Conservation (phyloP, 208 protist genomes). For the Porcisia hertigi region DNA sequence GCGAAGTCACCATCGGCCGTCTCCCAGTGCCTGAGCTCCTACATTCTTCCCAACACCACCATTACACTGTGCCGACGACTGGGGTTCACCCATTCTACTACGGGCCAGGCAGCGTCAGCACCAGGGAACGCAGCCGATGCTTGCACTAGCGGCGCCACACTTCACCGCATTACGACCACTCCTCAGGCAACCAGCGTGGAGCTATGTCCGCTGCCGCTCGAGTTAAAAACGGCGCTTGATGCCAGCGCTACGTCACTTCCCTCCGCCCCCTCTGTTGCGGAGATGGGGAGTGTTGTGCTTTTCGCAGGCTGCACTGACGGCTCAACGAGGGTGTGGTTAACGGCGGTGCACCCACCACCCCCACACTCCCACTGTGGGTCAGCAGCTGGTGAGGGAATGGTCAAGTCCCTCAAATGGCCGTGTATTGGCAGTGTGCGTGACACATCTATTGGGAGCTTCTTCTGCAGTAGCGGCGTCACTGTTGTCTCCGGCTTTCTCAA, state of each 20-base stretch:
- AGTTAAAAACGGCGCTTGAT: neutral
- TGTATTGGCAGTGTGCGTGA: neutral
- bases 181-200: constrained; percentile 19
- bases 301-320: constrained; percentile 36
- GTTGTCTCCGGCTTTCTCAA: neutral
- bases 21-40: neutral
- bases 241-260: neutral
- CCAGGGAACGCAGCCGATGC: neutral
- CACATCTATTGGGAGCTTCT: neutral
- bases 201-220: constrained; percentile 17
- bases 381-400: neutral
- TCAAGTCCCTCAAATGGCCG: neutral
- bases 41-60: neutral
- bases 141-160: neutral
- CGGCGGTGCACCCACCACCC: neutral
- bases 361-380: neutral
- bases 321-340: constrained; percentile 25
- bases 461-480: neutral
- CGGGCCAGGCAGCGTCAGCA: neutral
- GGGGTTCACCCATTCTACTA: neutral
- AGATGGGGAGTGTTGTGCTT: constrained; percentile 15
- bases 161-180: neutral
- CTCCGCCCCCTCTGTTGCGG: neutral
- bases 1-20: neutral
- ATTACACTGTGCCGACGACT: constrained; percentile 6